These are phyloP conservation scores for Lactifluus piperatus DNA, from an alignment of 768 basidiomycete species.

Conservation along the genomic window DNA sequence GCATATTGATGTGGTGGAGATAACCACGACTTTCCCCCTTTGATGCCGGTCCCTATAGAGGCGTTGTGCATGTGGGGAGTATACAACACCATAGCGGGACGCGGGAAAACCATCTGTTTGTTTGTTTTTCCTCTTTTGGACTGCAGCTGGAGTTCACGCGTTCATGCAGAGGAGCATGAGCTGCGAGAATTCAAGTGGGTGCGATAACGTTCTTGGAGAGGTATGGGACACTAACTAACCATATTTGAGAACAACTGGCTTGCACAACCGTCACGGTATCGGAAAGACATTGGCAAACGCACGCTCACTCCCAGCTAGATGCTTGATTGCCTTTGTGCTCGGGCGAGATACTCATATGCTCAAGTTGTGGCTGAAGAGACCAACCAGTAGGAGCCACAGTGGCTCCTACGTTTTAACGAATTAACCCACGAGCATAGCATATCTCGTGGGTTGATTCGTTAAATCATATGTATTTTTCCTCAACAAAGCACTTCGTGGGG, in stretches of 20 bases:
- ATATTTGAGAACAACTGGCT: background rate
- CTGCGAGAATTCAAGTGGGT: conserved; percentile 30
- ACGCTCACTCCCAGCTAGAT: background rate
- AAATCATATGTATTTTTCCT: too few species aligned
- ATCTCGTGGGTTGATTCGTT: too few species aligned
- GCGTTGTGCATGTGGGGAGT: too few species aligned
- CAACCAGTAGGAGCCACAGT: background rate
- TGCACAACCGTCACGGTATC: too few species aligned
- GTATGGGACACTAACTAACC: conserved; percentile 16
- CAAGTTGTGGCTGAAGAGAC: too few species aligned
- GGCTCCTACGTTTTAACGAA: background rate
- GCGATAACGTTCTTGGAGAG: conserved; percentile 35
- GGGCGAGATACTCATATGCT: background rate
- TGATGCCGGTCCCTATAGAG: too few species aligned
- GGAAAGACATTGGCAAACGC: too few species aligned
- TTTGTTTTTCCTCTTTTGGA: background rate
- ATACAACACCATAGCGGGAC: too few species aligned
- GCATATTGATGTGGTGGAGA: too few species aligned
- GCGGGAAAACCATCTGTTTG: too few species aligned
- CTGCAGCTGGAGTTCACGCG: too few species aligned
- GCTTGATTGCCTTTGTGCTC: background rate
- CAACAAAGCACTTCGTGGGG: background rate
- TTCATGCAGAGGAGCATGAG: conserved; percentile 38
- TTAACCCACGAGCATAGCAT: background rate
- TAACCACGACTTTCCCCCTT: too few species aligned